Evolutionary conservation across 257 asterid species (phyloP), one percentile per base, ranked within the genome.

Genomic region (Solanum etuberosum): DNA sequence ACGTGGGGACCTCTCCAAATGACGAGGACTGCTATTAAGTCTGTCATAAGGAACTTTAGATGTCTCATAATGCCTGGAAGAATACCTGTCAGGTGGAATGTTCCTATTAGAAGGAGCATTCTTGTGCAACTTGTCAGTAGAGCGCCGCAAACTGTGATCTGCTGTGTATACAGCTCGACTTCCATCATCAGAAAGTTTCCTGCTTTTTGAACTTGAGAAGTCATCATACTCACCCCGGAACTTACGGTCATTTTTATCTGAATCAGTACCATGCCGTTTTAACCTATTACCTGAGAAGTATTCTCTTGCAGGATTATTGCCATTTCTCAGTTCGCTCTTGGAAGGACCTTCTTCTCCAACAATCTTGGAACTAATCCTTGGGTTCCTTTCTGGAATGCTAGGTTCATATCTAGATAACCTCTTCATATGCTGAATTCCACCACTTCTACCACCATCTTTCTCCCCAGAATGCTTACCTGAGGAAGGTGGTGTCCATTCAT

Each of bases 131-230:
- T 93, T 93, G 42, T 95, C 98, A 71, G 65, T 86, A 87, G 86
- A 77, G 86, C 94, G 90, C 40, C 92, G 94, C 81, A 95, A 88
- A 90, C 92, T 89, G 89, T 93, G 95, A 78, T 97, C 99, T 7
- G 91, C 70, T 13, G 92, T 85, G 92, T 92, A 90, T 48, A 88
- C 87, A 86, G 96, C 77, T 5, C 95, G 95, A 85, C 87, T 54
- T 72, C 94, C 92, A 89, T 94, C 98, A 70, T 94, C 95, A 54
- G 96, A 92, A 70, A 96, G 92, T 89, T 95, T 97, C 89, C 98
- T 90, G 90, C 86, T 93, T 91, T 96, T 97, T 29, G 97, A 90
- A 83, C 92, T 91, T 65, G 98, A 86, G 89, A 91, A 91, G 51
- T 95, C 95, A 85, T 95, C 98, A 80, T 90, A 86, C 74, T 94